Evolutionary conservation across 495 filamentous ascomycete genomes (phyloP), one percentile per base, ranked within the genome.

Genomic region (Tuber brumale): DNA sequence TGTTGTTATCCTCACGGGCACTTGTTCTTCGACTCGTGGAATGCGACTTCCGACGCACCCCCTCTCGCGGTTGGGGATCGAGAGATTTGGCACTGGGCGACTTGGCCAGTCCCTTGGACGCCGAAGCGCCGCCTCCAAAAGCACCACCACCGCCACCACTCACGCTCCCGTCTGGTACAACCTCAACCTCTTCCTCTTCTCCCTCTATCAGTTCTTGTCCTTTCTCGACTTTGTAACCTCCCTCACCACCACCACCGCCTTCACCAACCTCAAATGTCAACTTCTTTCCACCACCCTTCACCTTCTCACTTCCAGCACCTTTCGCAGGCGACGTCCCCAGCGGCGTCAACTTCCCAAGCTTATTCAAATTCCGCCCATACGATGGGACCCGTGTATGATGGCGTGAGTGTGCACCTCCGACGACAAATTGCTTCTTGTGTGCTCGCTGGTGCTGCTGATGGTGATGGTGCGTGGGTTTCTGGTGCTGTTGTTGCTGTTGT

Each of bases 341-440:
- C 37, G 75, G 75, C 48, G 70, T 48, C 73, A 84, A 74, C 76
- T 85, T 85, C 27, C 82, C 81, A 37, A 85, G 79, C 71, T 84
- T 85, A 69, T 85, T 85, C 61, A 85, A 76, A 70, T 83, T 83
- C 72, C 84, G 83, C 45, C 84, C 84, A 75, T 85, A 82, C 9
- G 84, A 85, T 18, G 84, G 84, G 43, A 85, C 80, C 42, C 84
- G 80, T 23, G 80, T 72, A 70, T 82, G 77, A 42, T 81, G 79
- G 14, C 79, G 78, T 39, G 77, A 79, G 70, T 79, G 76, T 37
- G 78, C 78, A 71, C 78, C 78, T 37, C 78, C 78, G 45, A 80
- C 78, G 23, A 80, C 70, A 61, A 80, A 80, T 69, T 80, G 78
- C 37, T 80, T 76, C 43, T 80, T 80, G 46, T 80, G 78, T 46